Base-by-base conservation (phyloP, 305 asterid species). In the Fraxinus sp. region DNA sequence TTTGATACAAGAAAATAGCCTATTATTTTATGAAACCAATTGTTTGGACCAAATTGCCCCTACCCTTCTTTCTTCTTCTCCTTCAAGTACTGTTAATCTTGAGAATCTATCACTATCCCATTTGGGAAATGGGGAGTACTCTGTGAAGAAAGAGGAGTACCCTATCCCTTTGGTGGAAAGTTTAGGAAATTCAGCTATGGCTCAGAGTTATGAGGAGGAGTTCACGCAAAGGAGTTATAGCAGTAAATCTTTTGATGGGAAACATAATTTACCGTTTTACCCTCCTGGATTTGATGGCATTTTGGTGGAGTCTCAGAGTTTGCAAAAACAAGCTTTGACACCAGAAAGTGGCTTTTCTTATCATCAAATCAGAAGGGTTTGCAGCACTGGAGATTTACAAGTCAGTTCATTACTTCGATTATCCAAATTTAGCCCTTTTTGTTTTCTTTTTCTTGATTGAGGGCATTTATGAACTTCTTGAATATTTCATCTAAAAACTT, bases 321-420 rank as follows among this genome's bases (percentile, higher is more conserved):
- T 80, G 79, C 91, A 88, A 0, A 71, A 80, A 41, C 88, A 86
- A 52, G 49, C 86, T 75, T 32, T 85, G 28, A 81, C 95, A 5
- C 89, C 92, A 16, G 92, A 90, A 57, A 84, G 68, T 57, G 82
- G 88, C 86, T 86, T 87, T 72, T 85, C 88, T 3, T 81, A 87
- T 24, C 78, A 87, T 43, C 94, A 90, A 85, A 92, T 95, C 85
- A 92, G 97, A 85, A 89, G 95, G 81, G 98, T 82, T 73, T 92
- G 92, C 88, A 93, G 98, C 87, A 87, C 95, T 39, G 98, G 98
- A 49, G 98, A 95, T 83, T 86, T 95, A 77, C 98, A 91, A 39
- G 97, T 95, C 33, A 76, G 87, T 75, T 55, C 18, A 41, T 37
- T 24, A 4, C 4, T 59, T 20, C 73, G 20, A n/a, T n/a, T 55